Percentiles rank a stretch among this genome's conserved stretches.
These are phyloP conservation scores for Trypanosoma grayi DNA, from an alignment of 208 protist species.

Conservation along the genomic window DNA sequence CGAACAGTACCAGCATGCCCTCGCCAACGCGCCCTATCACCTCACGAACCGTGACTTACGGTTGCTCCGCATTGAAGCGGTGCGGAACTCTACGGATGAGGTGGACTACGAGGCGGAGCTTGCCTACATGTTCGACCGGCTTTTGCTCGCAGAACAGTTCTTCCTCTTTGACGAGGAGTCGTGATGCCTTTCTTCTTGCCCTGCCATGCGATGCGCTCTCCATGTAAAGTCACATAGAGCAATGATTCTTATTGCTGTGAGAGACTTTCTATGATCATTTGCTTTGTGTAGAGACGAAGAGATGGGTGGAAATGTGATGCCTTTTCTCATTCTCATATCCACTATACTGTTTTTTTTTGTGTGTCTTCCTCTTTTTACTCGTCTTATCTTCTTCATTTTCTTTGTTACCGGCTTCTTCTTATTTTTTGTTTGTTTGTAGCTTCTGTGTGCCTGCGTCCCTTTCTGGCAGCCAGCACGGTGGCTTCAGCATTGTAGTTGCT, in stretches of 20 bases:
- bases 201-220: not conserved
- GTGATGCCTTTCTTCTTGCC: not conserved
- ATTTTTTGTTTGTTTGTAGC: slow-evolving; percentile 1
- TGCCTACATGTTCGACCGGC: slow-evolving; percentile 62
- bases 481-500: not conserved
- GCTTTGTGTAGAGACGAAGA: no score
- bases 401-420: not conserved
- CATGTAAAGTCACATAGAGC: no score
- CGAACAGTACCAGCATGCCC: slow-evolving; percentile 50
- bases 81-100: slow-evolving; percentile 33
- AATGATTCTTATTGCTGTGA: no score
- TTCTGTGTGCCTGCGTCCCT: not conserved
- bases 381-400: not conserved
- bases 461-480: not conserved
- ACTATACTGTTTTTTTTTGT: not conserved
- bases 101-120: slow-evolving; percentile 82
- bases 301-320: no score
- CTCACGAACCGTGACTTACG: slow-evolving; percentile 80
- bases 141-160: slow-evolving; percentile 72
- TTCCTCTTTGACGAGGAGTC: slow-evolving; percentile 54
- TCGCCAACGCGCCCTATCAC: slow-evolving; percentile 75
- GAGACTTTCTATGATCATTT: no score
- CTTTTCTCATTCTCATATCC: not conserved
- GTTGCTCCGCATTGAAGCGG: slow-evolving; percentile 66
- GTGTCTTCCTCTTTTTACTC: not conserved